Percentiles rank a stretch among this genome's conserved stretches.
Evolutionary conservation across 2,329 filamentous ascomycete species (phyloP).

Genomic region (Raffaelea deltoideospora): DNA sequence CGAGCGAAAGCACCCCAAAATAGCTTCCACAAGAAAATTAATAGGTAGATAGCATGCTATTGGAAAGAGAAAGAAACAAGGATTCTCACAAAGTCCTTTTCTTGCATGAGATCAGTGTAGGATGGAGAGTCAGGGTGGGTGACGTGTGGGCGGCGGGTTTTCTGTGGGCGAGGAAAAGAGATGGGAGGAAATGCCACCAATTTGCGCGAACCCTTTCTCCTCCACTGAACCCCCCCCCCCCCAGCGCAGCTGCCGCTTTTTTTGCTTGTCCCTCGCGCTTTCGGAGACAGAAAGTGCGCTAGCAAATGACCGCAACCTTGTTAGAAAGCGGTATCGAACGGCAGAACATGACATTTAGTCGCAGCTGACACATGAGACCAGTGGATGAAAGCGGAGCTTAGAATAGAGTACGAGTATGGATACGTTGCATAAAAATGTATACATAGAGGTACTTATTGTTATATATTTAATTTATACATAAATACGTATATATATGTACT

Average conservation of each 20-base stretch:
- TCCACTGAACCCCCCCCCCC: constrained; percentile 1
- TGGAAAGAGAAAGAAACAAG: no score
- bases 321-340: background rate
- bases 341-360: constrained; percentile 2
- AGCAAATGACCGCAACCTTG: constrained; percentile 1
- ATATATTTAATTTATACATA: no score
- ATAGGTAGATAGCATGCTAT: no score
- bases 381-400: no score
- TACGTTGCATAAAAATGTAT: no score
- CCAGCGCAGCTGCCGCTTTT: constrained; percentile 2
- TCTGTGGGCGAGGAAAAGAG: constrained; percentile 4
- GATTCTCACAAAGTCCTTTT: no score
- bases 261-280: constrained; percentile 1
- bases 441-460: no score
- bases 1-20: no score
- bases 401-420: no score
- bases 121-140: background rate
- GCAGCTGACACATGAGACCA: background rate
- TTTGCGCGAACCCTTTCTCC: constrained; percentile 6
- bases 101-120: background rate
- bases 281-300: constrained; percentile 1
- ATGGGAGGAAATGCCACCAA: constrained; percentile 8
- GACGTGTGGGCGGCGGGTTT: constrained; percentile 2
- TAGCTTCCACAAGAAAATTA: no score
- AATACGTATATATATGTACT: no score